These are phyloP conservation scores for Neopestalotiopsis clavispora DNA, from an alignment of 2,329 filamentous ascomycete species.

Conservation along the genomic window DNA sequence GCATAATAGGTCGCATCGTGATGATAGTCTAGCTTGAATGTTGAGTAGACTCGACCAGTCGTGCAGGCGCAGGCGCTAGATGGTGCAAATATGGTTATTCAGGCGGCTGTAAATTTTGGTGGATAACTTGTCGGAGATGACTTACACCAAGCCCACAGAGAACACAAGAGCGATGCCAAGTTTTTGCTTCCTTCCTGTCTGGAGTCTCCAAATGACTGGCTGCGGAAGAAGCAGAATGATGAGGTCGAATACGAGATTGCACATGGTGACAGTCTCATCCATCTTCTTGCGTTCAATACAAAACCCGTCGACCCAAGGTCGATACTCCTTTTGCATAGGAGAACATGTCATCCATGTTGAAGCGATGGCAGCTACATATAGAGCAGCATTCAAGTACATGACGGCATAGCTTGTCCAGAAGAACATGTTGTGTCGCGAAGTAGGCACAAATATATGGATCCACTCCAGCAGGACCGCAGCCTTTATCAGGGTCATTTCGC, in stretches of 20 bases:
- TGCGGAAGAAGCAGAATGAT: constrained; percentile 34
- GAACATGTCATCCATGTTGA: constrained; percentile 19
- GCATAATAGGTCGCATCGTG: constrained; percentile 41
- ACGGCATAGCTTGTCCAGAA: constrained; percentile 24
- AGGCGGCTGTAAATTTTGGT: background rate
- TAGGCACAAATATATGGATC: constrained; percentile 32
- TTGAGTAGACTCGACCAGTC: constrained; percentile 40
- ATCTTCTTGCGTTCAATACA: constrained; percentile 26
- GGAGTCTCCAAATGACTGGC: constrained; percentile 31
- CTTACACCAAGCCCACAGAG: constrained; percentile 16
- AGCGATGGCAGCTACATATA: constrained; percentile 21
- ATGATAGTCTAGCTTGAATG: constrained; percentile 34
- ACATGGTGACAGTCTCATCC: constrained; percentile 22
- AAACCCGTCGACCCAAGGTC: background rate
- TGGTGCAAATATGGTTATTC: background rate
- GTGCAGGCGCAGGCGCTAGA: constrained; percentile 45
- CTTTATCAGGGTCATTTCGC: constrained; percentile 36
- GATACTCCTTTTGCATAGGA: background rate
- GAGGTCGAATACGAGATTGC: constrained; percentile 30
- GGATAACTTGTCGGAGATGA: background rate
- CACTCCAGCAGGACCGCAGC: constrained; percentile 47
- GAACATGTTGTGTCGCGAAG: constrained; percentile 24
- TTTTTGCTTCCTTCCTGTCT: constrained; percentile 30
- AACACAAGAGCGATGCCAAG: constrained; percentile 33
- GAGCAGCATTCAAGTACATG: constrained; percentile 22